Evolutionary conservation across 805 yeast species (phyloP), one percentile per base, ranked within the genome.

Genomic region (Sugiyamaella americana): DNA sequence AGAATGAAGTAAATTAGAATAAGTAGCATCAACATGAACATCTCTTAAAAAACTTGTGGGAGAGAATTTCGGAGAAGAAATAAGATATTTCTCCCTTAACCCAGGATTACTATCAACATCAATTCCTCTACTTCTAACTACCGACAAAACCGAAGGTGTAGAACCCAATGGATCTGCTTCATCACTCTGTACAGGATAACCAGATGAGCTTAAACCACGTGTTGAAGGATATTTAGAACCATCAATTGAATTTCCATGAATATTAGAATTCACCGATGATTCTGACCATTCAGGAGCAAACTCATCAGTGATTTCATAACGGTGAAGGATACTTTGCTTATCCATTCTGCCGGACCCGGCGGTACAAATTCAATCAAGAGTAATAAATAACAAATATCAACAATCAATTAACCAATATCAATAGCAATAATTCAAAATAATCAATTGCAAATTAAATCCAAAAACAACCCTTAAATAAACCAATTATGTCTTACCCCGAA

Each of bases 151-250:
- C 2, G 76, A 69, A 20, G 64, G 66, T n/a, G 71, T 69, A 23
- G 73, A 72, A 3, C 80, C 81, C 49, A 82, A 62, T 1, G 87
- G 85, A 54, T 82, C 87, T 3, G 62, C 57, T 26, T 73, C 75
- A 41, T 68, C 71, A 26, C 13, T 26, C 13, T 26, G 32, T 8
- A 45, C 17, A 26, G 39, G 37, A 3, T 41, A 41, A 13, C 23
- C 29, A 5, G 23, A 39, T 2, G 51, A 18, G 19, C 19, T 30
- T 30, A 53, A 40, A 20, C 49, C 50, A 10, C 48, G 45, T 3
- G 51, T 42, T 35, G 59, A 51, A 17, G 57, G 53, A 34, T 53
- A 51, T 37, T 51, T 51, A n/a, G n/a, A n/a, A n/a, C n/a, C n/a
- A n/a, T n/a, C n/a, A n/a, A n/a, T n/a, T n/a, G n/a, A n/a, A n/a